Base-by-base conservation (phyloP, 2,329 filamentous ascomycete genomes). In the Colletotrichum ledebouriae region DNA sequence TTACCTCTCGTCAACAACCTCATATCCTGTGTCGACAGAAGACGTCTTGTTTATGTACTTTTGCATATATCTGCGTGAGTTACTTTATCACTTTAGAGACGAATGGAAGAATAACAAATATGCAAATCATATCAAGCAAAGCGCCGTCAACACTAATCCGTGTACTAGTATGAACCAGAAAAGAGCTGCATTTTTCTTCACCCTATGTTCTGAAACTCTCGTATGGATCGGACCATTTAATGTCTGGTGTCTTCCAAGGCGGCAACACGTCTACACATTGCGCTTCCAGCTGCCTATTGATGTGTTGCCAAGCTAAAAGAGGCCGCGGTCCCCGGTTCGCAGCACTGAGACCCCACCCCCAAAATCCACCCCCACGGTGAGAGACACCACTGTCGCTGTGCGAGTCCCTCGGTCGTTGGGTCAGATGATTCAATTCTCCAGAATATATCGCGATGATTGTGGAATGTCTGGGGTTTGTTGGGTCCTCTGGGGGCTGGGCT, bases 381-480 rank as follows among this genome's bases (percentile, higher is more conserved):
- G 59, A n/a, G 22, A 22, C 22, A 34, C 42, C 20, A 33, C 59
- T 53, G 22, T 33, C 17, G 33, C 12, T 11, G 12, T 12, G 11
- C 46, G 10, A 11, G 6, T n/a, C 46, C 17, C 34, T 1, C 58
- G 41, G 34, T 10, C n/a, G 15, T 20, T 60, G 56, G 10, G n/a
- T 50, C 22, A 33, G n/a, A 34, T 22, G 25, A 20, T 22, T 39
- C 17, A 20, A 4, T 4, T n/a, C 10, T 39, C 39, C 44, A 29
- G 22, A 46, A 33, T 13, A 29, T 42, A 6, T 5, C 33, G 2
- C 1, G 29, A 53, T 53, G 49, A 10, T n/a, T n/a, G 47, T 61
- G 59, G 59, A 41, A 61, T 61, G 7, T 61, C 59, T 53, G 59
- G 59, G 59, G 59, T 44, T 61, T 12, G 37, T 22, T 53, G 59